Percentiles rank a stretch among this genome's conserved stretches.
These are phyloP conservation scores for Xylaria cubensis DNA, from an alignment of 495 filamentous ascomycete genomes.

Conservation along the genomic window DNA sequence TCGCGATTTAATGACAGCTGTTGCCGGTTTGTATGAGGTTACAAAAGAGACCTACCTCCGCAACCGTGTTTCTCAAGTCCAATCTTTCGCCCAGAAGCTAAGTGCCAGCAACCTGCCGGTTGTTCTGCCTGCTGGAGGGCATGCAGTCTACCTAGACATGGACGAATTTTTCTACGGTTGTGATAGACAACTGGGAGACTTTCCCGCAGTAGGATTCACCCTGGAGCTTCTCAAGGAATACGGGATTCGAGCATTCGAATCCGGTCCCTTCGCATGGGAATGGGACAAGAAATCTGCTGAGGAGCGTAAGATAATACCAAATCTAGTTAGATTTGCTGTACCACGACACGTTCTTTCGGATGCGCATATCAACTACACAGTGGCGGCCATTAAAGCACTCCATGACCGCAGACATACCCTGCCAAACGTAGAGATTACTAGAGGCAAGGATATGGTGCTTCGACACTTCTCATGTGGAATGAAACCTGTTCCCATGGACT, in stretches of 20 bases:
- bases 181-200: conserved; percentile 21
- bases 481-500: conserved; percentile 12
- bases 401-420: conserved; percentile 21
- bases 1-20: conserved; percentile 21
- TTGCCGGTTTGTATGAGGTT: conserved; percentile 20
- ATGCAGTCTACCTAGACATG: conserved; percentile 26
- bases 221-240: conserved; percentile 20
- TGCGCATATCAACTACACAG: conserved; percentile 22
- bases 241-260: conserved; percentile 15
- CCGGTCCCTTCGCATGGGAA: conserved; percentile 22
- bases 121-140: conserved; percentile 12
- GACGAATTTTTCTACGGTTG: conserved; percentile 22
- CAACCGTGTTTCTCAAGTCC: conserved; percentile 9
- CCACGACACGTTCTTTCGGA: conserved; percentile 22
- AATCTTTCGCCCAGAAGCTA: conserved; percentile 20
- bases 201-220: conserved; percentile 20
- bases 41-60: conserved; percentile 25
- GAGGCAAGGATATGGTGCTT: conserved; percentile 24
- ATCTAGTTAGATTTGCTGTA: conserved; percentile 25
- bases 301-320: conserved; percentile 11
- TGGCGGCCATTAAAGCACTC: conserved; percentile 22
- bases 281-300: conserved; percentile 19
- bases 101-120: conserved; percentile 1
- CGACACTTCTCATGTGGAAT: conserved; percentile 23
- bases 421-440: conserved; percentile 13